Evolutionary conservation across 2,329 filamentous ascomycete genomes (phyloP).

Genomic region (Neophaeococcomyces mojaviensis): DNA sequence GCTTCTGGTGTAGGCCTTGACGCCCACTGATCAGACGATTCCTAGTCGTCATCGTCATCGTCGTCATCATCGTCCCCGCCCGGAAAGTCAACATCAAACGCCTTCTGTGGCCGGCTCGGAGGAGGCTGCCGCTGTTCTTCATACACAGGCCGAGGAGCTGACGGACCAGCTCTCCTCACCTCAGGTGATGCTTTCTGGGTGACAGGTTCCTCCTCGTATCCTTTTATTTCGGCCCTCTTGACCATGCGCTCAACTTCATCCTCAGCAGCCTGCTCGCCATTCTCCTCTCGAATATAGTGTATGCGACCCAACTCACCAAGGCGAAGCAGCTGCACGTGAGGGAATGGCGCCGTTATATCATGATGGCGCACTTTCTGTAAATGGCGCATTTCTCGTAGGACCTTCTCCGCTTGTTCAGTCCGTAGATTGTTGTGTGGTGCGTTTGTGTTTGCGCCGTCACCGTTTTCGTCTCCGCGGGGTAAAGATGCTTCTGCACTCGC

Average conservation of each 20-base stretch:
- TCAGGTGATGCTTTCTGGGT: constrained; percentile 30
- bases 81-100: constrained; percentile 36
- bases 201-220: constrained; percentile 29
- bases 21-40: background rate
- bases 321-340: constrained; percentile 37
- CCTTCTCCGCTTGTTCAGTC: background rate
- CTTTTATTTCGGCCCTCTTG: constrained; percentile 40
- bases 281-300: constrained; percentile 37
- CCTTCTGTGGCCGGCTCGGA: constrained; percentile 25
- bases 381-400: constrained; percentile 30
- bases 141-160: constrained; percentile 12
- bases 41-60: constrained; percentile 25
- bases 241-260: constrained; percentile 36
- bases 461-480: constrained; percentile 10
- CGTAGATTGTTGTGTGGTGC: background rate
- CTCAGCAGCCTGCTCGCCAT: constrained; percentile 46
- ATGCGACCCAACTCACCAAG: constrained; percentile 40
- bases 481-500: constrained; percentile 7
- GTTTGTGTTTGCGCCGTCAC: constrained; percentile 8
- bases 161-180: constrained; percentile 20
- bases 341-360: constrained; percentile 37
- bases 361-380: constrained; percentile 29
- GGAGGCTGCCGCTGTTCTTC: constrained; percentile 10
- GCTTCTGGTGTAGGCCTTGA: constrained; percentile 7
- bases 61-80: constrained; percentile 40